Evolutionary conservation across 495 filamentous ascomycete genomes (phyloP), one percentile per base, ranked within the genome.

Genomic region (Pseudoneurospora amorphoporcata): DNA sequence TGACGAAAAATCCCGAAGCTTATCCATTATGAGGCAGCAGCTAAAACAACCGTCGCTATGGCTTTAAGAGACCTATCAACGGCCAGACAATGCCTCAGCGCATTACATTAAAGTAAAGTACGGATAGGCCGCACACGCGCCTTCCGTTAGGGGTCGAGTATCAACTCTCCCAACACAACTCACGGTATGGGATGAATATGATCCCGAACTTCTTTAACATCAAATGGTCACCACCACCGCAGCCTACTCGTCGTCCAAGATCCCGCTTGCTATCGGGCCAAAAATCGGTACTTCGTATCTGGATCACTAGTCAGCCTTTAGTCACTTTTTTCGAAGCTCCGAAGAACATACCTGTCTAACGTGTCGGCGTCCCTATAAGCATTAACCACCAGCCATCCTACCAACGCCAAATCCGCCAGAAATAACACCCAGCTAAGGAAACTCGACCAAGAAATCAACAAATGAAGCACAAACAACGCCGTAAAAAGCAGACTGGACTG

Each of bases 331-430:
- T 9, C 29, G 65, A 23, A 29, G 12, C 5, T 2, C 38, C 4
- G 32, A 37, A 73, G 68, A 69, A 69, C 76, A 69, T 71, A 94
- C 83, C 94, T 90, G 79, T 97, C 95, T 58, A 98, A 86, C 8
- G 92, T 97, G 75, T 95, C 94, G 39, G 95, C 94, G 84, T 98
- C 94, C 72, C 85, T 82, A 83, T 97, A 98, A 68, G 95, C 94
- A 75, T 89, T 90, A 77, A 91, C 76, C 53, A 90, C 88, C 78
- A 98, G 81, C 79, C 90, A 95, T 10, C 80, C 92, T 73, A 97
- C 96, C 73, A 97, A 80, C 29, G 78, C 85, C 29, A 97, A 71
- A 78, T 99, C 94, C 32, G 85, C 83, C 12, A 93, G 77, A 72
- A 97, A 89, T 12, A 99, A 82, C 47, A 94, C 82, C 91, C 93